Percentiles rank a stretch among this genome's conserved stretches.
phyloP scores from a whole-genome alignment of 768 basidiomycete species.

The Chalciporus chontae region DNA sequence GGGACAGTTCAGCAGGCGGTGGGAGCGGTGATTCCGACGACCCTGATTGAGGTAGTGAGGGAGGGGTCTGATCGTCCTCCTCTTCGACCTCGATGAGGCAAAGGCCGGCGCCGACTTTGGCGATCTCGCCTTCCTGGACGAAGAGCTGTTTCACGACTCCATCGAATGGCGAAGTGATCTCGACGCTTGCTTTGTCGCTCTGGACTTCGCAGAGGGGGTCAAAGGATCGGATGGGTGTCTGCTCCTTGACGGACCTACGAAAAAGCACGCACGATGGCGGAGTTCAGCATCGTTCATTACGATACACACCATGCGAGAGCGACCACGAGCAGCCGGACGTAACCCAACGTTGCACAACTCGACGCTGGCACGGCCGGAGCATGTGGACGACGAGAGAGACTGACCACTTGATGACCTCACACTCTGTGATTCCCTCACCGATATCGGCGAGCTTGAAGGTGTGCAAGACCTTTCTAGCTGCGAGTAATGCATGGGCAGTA shows the following conservation, averaged over 20 bases:
- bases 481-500: conserved; percentile 27
- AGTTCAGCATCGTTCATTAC: not conserved
- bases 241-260: conserved; percentile 64
- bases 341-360: not conserved
- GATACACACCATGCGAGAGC: not conserved
- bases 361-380: conserved; percentile 25
- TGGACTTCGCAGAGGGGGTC: conserved; percentile 81
- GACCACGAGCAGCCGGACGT: not conserved
- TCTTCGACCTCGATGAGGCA: conserved; percentile 82
- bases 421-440: conserved; percentile 89
- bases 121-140: conserved; percentile 78
- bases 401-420: conserved; percentile 84
- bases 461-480: conserved; percentile 39
- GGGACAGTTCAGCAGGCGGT: not conserved
- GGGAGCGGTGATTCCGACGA: not conserved
- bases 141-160: conserved; percentile 70
- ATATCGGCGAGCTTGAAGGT: conserved; percentile 81
- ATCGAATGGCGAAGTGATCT: conserved; percentile 85
- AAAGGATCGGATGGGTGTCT: conserved; percentile 54
- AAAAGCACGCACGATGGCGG: not conserved
- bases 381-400: conserved; percentile 21
- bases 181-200: conserved; percentile 87
- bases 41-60: not conserved
- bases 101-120: conserved; percentile 75
- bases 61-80: conserved; percentile 31